A percentile compares a stretch with the other conserved stretches of the same genome.
phyloP scores from a whole-genome alignment of 2,329 filamentous ascomycete genomes.

The Fusarium sublunatum region DNA sequence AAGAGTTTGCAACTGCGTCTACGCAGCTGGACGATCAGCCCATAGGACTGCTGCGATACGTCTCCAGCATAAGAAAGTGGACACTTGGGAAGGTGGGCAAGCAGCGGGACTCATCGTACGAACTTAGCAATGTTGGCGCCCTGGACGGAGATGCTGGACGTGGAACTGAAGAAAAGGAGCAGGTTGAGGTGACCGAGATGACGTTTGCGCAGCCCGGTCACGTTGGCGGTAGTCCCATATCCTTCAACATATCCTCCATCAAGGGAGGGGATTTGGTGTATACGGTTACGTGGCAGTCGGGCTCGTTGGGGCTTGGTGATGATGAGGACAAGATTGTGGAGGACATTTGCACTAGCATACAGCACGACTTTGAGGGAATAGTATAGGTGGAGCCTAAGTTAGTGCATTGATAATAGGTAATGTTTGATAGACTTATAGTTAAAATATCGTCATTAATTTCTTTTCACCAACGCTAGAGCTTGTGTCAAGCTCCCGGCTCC shows the following conservation, averaged over 20 bases:
- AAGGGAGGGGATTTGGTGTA: slow-evolving; percentile 38
- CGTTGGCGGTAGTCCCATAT: slow-evolving; percentile 30
- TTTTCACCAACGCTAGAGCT: no score
- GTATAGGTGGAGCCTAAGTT: neutral
- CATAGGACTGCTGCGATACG: slow-evolving; percentile 39
- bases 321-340: slow-evolving; percentile 37
- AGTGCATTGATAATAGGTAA: neutral
- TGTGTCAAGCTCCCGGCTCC: neutral
- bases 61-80: slow-evolving; percentile 40
- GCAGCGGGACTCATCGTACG: slow-evolving; percentile 38
- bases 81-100: slow-evolving; percentile 36
- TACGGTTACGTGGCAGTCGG: slow-evolving; percentile 42
- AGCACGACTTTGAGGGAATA: slow-evolving; percentile 28
- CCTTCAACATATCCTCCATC: slow-evolving; percentile 37
- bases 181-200: slow-evolving; percentile 31
- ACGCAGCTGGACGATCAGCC: slow-evolving; percentile 33
- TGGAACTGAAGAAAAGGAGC: neutral
- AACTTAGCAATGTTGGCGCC: slow-evolving; percentile 41
- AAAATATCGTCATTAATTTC: no score
- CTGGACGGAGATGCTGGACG: slow-evolving; percentile 15
- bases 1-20: slow-evolving; percentile 24
- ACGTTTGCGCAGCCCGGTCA: slow-evolving; percentile 43
- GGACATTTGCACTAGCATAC: slow-evolving; percentile 27
- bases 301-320: slow-evolving; percentile 37
- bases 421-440: neutral